A percentile compares a stretch with the other conserved stretches of the same genome.
phyloP scores from a whole-genome alignment of 352 stramenopile genomes.

The Globisporangium megalacanthum region DNA sequence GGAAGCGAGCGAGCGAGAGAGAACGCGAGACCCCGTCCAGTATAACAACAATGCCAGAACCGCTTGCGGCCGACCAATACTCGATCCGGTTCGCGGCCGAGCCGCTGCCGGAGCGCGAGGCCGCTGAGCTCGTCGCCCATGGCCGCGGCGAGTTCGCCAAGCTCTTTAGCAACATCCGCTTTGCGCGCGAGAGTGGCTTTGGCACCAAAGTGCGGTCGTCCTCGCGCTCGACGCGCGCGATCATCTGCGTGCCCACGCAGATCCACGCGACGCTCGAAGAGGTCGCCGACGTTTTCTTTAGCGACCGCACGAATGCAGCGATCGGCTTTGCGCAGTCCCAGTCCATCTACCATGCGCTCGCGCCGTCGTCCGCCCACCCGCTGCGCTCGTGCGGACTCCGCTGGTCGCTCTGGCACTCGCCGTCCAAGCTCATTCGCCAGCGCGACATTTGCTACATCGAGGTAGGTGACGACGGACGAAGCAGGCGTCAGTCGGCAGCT shows the following conservation, averaged over 20 bases:
- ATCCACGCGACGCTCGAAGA: constrained; percentile 49
- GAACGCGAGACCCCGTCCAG: not conserved
- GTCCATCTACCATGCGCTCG: constrained; percentile 46
- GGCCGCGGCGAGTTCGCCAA: constrained; percentile 21
- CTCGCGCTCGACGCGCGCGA: constrained; percentile 45
- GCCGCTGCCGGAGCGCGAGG: constrained; percentile 28
- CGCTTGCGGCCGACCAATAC: constrained; percentile 8
- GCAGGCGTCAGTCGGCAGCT: not conserved
- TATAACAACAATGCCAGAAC: not conserved
- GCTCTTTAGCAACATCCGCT: constrained; percentile 41
- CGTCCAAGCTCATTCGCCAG: constrained; percentile 51
- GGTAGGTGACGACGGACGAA: constrained; percentile 2
- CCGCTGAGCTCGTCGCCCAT: constrained; percentile 29
- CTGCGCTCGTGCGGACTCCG: constrained; percentile 48
- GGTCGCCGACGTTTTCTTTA: constrained; percentile 55
- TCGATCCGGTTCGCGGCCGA: constrained; percentile 30
- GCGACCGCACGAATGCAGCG: constrained; percentile 48
- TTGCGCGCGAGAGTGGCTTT: constrained; percentile 31
- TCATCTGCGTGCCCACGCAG: constrained; percentile 32
- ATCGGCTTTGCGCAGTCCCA: constrained; percentile 62
- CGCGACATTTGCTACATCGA: constrained; percentile 61
- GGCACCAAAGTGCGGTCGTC: constrained; percentile 46
- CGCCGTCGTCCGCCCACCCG: constrained; percentile 35
- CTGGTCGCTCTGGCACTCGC: constrained; percentile 62
- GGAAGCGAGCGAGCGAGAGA: not conserved